phyloP scores from a whole-genome alignment of 441 rosid species.

The Codiaeum variegatum region DNA sequence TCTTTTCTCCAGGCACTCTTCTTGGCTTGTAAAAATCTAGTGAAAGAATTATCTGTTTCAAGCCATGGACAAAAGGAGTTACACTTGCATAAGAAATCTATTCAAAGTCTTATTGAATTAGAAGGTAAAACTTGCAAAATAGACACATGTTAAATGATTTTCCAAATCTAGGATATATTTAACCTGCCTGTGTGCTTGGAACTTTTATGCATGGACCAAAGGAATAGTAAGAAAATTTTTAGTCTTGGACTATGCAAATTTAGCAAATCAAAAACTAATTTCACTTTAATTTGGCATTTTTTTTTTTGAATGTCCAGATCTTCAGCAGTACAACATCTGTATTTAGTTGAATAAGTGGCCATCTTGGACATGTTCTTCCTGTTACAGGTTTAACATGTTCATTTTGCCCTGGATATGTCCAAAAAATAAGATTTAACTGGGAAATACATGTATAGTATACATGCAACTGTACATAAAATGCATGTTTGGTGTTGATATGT shows the following conservation, averaged over 20 bases:
- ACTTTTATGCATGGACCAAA: background rate
- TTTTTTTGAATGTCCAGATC: background rate
- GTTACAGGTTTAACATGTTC: background rate
- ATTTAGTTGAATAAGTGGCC: background rate
- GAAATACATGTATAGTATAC: background rate
- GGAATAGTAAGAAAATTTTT: background rate
- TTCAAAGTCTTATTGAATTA: constrained; percentile 47
- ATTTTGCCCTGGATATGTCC: background rate
- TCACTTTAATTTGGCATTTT: background rate
- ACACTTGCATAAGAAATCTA: constrained; percentile 48
- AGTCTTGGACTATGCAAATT: background rate
- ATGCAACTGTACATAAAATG: background rate
- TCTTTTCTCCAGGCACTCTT: constrained; percentile 65
- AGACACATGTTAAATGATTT: background rate
- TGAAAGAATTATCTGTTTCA: constrained; percentile 37
- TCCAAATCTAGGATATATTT: background rate
- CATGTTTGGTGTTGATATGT: background rate
- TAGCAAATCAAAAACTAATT: background rate
- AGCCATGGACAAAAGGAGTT: constrained; percentile 42
- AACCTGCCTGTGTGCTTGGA: background rate
- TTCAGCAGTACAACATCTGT: background rate
- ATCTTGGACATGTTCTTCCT: background rate
- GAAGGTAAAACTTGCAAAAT: constrained; percentile 44
- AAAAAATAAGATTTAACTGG: background rate
- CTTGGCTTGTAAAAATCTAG: constrained; percentile 67